Evolutionary conservation across 345 rosid species (phyloP).

Genomic region (Turnera subulata): DNA sequence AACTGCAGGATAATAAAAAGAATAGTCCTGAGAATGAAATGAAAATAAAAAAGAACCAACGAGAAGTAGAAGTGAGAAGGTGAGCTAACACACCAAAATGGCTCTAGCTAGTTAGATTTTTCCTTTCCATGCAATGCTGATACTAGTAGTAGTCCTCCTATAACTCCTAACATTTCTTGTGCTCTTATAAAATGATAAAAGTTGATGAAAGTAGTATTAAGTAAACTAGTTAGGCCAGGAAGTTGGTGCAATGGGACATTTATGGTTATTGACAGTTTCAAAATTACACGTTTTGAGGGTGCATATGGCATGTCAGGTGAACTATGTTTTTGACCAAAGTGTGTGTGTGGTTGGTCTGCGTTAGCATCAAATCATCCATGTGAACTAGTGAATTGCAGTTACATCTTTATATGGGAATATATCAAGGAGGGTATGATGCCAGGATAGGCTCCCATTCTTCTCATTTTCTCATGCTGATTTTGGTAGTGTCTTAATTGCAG

Average conservation of each 20-base stretch:
- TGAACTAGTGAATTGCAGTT: constrained; percentile 14
- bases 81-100: constrained; percentile 27
- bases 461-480: background rate
- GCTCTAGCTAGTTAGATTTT: too few relatives aligned
- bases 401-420: background rate
- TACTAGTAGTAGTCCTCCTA: too few relatives aligned
- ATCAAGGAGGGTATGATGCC: background rate
- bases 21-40: too few relatives aligned
- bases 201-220: background rate
- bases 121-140: too few relatives aligned
- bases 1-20: too few relatives aligned
- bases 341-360: background rate
- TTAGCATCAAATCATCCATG: constrained; percentile 12
- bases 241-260: background rate
- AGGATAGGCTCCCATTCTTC: too few relatives aligned
- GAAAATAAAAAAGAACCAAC: too few relatives aligned
- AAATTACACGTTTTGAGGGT: background rate
- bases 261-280: constrained; percentile 25
- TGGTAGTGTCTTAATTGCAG: background rate
- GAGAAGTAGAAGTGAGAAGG: constrained; percentile 14
- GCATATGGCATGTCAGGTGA: constrained; percentile 2
- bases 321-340: constrained; percentile 12
- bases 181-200: too few relatives aligned
- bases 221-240: background rate
- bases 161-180: too few relatives aligned